Conservation (phyloP, 1,139 yeast species). For the Kodamaea ohmeri region DNA sequence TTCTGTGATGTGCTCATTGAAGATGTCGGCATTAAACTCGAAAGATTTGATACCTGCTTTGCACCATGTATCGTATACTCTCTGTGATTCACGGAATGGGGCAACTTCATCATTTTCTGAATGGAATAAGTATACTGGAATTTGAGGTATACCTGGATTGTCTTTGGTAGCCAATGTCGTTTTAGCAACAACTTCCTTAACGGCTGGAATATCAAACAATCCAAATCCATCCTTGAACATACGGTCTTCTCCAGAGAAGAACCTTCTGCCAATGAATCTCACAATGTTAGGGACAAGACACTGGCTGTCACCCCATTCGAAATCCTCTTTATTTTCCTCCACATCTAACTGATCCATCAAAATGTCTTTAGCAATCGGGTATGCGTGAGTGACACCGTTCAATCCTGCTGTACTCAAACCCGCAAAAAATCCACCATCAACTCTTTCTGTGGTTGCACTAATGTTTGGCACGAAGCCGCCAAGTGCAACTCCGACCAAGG, state of each 20-base stretch:
- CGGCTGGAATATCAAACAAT: slow-evolving; percentile 16
- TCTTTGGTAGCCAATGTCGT: slow-evolving; percentile 19
- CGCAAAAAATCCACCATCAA: slow-evolving; percentile 25
- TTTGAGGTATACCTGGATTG: slow-evolving; percentile 2
- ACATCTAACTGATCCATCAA: slow-evolving; percentile 1
- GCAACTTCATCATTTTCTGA: slow-evolving; percentile 30
- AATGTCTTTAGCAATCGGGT: slow-evolving; percentile 17
- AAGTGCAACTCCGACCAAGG: slow-evolving; percentile 29
- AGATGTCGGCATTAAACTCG: slow-evolving; percentile 9
- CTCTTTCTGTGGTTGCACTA: slow-evolving; percentile 17
- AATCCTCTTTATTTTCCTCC: not conserved
- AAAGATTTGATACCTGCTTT: slow-evolving; percentile 19
- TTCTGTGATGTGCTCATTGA: slow-evolving; percentile 16
- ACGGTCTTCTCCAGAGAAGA: slow-evolving; percentile 20
- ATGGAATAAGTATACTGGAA: slow-evolving; percentile 36
- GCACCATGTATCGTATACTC: slow-evolving; percentile 33
- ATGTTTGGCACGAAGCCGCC: slow-evolving; percentile 33
- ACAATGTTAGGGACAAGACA: slow-evolving; percentile 10
- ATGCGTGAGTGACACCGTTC: slow-evolving; percentile 27
- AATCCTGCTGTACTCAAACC: slow-evolving; percentile 28
- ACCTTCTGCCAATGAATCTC: slow-evolving; percentile 14
- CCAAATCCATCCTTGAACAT: slow-evolving; percentile 19
- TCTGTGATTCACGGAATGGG: slow-evolving; percentile 24
- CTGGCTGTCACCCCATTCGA: slow-evolving; percentile 7
- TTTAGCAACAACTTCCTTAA: slow-evolving; percentile 16